Percentiles rank a stretch among this genome's conserved stretches.
phyloP scores from a whole-genome alignment of 1,284 basidiomycete genomes.

The Marasmius fiardii region DNA sequence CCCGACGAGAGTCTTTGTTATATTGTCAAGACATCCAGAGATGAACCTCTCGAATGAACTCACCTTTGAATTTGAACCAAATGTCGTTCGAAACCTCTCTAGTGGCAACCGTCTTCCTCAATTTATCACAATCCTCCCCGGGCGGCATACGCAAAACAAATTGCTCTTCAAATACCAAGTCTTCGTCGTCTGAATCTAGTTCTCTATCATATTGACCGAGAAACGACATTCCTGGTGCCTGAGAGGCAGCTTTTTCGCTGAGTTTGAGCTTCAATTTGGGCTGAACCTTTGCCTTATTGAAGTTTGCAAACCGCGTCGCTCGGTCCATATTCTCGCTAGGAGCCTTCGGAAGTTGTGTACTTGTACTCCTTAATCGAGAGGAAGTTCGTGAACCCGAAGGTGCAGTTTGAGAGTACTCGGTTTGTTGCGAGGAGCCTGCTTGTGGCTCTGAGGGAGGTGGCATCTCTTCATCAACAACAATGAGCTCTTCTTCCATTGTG shows the following conservation, averaged over 20 bases:
- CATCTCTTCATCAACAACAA: constrained; percentile 10
- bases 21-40: constrained; percentile 2
- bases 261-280: constrained; percentile 84
- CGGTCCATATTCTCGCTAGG: constrained; percentile 38
- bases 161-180: constrained; percentile 96
- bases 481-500: constrained; percentile 11
- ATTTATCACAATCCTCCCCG: constrained; percentile 74
- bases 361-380: constrained; percentile 39
- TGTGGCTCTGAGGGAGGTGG: not conserved
- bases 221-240: constrained; percentile 78
- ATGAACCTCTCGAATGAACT: constrained; percentile 17
- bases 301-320: constrained; percentile 39
- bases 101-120: constrained; percentile 78
- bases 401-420: not conserved
- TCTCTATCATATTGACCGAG: constrained; percentile 90
- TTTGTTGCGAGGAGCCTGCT: not conserved
- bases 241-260: constrained; percentile 73
- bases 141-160: constrained; percentile 91
- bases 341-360: constrained; percentile 10
- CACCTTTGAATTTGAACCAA: constrained; percentile 99
- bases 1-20: constrained; percentile 81
- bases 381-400: constrained; percentile 19
- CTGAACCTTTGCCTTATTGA: constrained; percentile 42
- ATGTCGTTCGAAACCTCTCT: constrained; percentile 83
- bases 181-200: constrained; percentile 92